Conservation (phyloP, 2,329 filamentous ascomycete genomes). For the Scopulariopsis brevicaulis region DNA sequence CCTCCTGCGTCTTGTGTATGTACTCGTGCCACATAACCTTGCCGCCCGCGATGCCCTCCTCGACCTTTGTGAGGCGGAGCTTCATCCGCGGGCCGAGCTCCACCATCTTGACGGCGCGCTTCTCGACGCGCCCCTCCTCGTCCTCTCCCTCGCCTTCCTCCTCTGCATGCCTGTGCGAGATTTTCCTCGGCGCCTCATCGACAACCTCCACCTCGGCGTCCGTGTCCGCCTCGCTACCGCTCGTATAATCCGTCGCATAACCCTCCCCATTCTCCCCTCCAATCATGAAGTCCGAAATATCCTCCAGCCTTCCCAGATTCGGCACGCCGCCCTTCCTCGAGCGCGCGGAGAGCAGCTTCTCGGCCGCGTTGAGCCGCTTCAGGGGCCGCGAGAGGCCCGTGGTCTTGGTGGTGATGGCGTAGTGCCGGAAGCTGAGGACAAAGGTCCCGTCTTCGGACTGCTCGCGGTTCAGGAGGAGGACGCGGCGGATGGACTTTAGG, state of each 20-base stretch:
- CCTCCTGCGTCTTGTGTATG: slow-evolving; percentile 70
- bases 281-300: slow-evolving; percentile 90
- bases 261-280: slow-evolving; percentile 66
- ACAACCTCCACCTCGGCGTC: slow-evolving; percentile 90
- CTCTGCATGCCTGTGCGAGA: slow-evolving; percentile 30
- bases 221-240: slow-evolving; percentile 85
- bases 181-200: slow-evolving; percentile 50
- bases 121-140: slow-evolving; percentile 55
- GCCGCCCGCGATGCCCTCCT: slow-evolving; percentile 82
- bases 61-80: slow-evolving; percentile 84
- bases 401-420: slow-evolving; percentile 83
- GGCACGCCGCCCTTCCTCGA: slow-evolving; percentile 64
- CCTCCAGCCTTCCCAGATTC: slow-evolving; percentile 81
- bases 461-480: slow-evolving; percentile 83
- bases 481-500: slow-evolving; percentile 81
- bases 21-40: slow-evolving; percentile 98
- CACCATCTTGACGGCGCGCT: slow-evolving; percentile 79
- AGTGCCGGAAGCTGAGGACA: slow-evolving; percentile 81
- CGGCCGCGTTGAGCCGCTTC: slow-evolving; percentile 72
- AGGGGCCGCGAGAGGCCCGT: slow-evolving; percentile 78
- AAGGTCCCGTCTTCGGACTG: slow-evolving; percentile 54
- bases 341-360: slow-evolving; percentile 57
- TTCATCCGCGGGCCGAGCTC: slow-evolving; percentile 88
- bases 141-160: slow-evolving; percentile 14
- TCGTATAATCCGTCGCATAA: slow-evolving; percentile 76